Conservation (phyloP, 2,329 filamentous ascomycete species). For the Cercospora beticola region DNA sequence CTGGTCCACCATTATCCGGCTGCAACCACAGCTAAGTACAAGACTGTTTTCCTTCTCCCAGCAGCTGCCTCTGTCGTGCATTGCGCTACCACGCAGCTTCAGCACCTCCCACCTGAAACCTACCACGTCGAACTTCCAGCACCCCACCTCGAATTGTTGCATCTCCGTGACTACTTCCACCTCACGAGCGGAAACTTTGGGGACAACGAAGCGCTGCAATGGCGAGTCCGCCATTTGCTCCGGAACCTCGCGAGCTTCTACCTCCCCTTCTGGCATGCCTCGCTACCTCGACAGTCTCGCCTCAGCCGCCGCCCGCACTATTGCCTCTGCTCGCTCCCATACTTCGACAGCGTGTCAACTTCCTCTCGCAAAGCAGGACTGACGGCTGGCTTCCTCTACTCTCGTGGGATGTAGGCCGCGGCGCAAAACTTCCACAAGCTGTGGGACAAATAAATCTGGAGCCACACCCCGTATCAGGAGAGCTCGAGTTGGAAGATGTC, state of each 20-base stretch:
- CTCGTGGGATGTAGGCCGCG: conserved; percentile 63
- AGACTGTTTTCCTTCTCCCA: not conserved
- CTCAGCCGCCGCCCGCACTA: conserved; percentile 59
- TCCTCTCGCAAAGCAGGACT: conserved; percentile 57
- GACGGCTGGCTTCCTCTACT: conserved; percentile 67
- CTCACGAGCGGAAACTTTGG: not conserved
- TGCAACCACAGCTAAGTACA: not conserved
- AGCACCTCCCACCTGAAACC: not conserved
- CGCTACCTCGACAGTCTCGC: conserved; percentile 59
- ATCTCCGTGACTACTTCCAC: not conserved
- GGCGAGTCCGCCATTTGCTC: conserved; percentile 50
- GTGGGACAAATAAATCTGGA: conserved; percentile 65
- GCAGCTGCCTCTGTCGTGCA: not conserved
- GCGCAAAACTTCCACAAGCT: conserved; percentile 59
- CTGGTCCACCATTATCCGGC: not conserved
- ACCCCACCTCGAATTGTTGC: not conserved
- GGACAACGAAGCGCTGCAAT: conserved; percentile 44
- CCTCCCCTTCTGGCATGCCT: conserved; percentile 64
- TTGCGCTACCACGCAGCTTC: not conserved
- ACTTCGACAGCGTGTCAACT: conserved; percentile 60
- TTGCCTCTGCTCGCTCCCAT: conserved; percentile 63
- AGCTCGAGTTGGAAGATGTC: conserved; percentile 72
- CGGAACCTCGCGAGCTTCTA: conserved; percentile 57
- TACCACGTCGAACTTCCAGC: not conserved
- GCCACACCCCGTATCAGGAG: conserved; percentile 77